Conservation (phyloP, 176 grass and related monocot species). For the Pharus latifolius region DNA sequence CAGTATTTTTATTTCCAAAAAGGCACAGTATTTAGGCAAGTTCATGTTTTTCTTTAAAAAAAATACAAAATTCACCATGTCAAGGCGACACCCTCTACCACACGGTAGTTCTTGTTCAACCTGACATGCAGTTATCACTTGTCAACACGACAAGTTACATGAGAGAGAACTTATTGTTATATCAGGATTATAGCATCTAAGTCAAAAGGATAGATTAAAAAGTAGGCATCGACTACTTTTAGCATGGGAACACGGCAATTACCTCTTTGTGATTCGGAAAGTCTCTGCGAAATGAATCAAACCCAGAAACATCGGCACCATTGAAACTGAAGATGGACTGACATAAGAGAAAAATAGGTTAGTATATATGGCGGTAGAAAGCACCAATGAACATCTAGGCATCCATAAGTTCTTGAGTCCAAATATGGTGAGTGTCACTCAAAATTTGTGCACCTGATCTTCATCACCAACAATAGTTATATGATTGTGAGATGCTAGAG, state of each 20-base stretch:
- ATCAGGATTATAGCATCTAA: background rate
- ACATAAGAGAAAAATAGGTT: conserved; percentile 24
- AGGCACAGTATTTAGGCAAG: background rate
- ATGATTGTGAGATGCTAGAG: conserved; percentile 74
- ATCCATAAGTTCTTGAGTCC: conserved; percentile 5
- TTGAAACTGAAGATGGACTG: conserved; percentile 99
- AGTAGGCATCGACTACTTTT: too few species aligned
- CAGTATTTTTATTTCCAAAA: conserved; percentile 1
- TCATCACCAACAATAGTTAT: conserved; percentile 95
- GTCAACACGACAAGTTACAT: conserved; percentile 6
- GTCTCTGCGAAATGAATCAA: conserved; percentile 90
- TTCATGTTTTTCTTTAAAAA: background rate
- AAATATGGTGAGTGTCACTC: conserved; percentile 12
- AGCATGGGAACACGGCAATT: background rate
- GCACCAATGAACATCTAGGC: background rate
- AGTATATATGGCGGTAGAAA: conserved; percentile 12
- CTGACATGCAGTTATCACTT: conserved; percentile 69
- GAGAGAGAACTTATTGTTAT: too few species aligned
- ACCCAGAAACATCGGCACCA: conserved; percentile 82
- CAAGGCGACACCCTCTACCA: too few species aligned
- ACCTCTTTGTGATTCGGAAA: conserved; percentile 91
- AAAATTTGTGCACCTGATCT: conserved; percentile 60
- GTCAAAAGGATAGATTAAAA: background rate
- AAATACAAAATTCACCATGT: background rate
- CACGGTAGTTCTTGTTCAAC: conserved; percentile 90